Evolutionary conservation across 257 asterid species (phyloP), one percentile per base, ranked within the genome.

Genomic region (Voacanga thouarsii): DNA sequence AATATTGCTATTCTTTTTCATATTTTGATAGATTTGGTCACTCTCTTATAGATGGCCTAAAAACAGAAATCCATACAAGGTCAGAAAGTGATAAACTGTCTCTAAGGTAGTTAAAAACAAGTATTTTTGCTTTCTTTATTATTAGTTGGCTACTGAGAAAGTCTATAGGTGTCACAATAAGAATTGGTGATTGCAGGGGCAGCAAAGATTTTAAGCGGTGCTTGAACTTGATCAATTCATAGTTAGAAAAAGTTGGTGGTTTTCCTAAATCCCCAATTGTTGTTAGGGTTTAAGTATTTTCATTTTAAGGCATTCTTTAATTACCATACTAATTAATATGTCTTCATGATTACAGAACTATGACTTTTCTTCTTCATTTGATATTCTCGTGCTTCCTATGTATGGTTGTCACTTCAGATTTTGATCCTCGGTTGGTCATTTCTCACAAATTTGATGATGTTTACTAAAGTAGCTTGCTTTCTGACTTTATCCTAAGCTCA

Each of bases 361-460:
- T 30, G 47, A 15, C 6, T 28, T 19, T 55, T 37, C 65, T 73
- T 18, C 51, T 4, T 18, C 15, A n/a, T n/a, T n/a, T 18, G 50
- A 43, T 44, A n/a, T 43, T 75, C 47, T 8, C 55, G 10, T 41
- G 55, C 83, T 82, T 39, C 44, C 3, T 49, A n/a, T 72, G 7
- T 82, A n/a, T n/a, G n/a, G n/a, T n/a, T n/a, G n/a, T n/a, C n/a
- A n/a, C n/a, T n/a, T n/a, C n/a, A n/a, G n/a, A 67, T 57, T 59
- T 90, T 57, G 95, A 93, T 83, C 96, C 98, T 74, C 87, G 88
- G 75, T 80, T 78, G 44, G 57, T 93, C 77, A 73, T 88, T 53
- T 89, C 94, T 74, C 85, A 92, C 86, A 61, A 90, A 73, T 91
- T 93, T 70, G 91, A 93, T 9, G 88, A 88, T 95, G 98, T 88